Conservation (phyloP, 2,329 filamentous ascomycete genomes). For the Fusarium sp. region DNA sequence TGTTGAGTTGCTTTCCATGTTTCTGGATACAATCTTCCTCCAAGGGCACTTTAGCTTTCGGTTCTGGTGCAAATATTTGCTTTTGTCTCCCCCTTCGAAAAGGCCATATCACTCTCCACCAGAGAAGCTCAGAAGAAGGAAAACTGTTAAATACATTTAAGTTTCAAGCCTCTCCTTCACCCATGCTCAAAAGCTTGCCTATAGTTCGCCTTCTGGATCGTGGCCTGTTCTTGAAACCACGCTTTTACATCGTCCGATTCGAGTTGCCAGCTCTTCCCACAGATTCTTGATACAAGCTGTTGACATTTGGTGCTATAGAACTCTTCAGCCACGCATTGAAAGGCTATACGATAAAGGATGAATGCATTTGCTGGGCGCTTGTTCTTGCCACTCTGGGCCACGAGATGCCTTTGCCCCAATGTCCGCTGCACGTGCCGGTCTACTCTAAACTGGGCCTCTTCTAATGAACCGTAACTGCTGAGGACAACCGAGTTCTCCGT, state of each 20-base stretch:
- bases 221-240: not conserved
- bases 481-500: not conserved
- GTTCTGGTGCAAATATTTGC: not conserved
- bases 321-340: not conserved
- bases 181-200: not conserved
- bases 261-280: not conserved
- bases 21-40: not conserved
- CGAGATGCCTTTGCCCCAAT: not conserved
- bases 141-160: not conserved
- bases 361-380: not conserved
- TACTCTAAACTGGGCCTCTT: not conserved
- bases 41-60: not conserved
- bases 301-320: not conserved
- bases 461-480: not conserved
- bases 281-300: not conserved
- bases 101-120: not conserved
- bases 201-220: not conserved
- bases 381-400: not conserved
- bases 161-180: not conserved
- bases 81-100: not conserved
- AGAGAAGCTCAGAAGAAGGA: not conserved
- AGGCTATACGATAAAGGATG: not conserved
- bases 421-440: not conserved
- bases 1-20: not conserved
- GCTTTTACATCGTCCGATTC: not conserved